phyloP scores from a whole-genome alignment of 2,329 filamentous ascomycete species.

The Calonectria pteridis region DNA sequence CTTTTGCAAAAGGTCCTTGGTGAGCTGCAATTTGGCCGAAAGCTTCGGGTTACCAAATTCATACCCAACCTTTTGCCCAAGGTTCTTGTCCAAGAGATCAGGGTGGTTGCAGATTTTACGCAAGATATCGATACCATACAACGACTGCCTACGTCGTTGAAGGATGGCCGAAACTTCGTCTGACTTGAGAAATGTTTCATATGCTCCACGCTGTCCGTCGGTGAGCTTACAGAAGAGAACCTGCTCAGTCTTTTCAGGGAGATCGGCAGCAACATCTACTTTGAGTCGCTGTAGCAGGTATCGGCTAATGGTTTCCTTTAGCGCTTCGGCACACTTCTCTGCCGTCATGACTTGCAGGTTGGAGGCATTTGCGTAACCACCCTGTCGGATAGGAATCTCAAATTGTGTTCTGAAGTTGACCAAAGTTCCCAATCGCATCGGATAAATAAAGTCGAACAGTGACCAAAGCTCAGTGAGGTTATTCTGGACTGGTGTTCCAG shows the following conservation, averaged over 20 bases:
- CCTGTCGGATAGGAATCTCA: slow-evolving; percentile 91
- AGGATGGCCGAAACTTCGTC: slow-evolving; percentile 89
- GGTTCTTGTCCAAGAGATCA: slow-evolving; percentile 78
- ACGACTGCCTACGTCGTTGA: slow-evolving; percentile 78
- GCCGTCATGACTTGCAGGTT: slow-evolving; percentile 96
- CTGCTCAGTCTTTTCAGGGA: slow-evolving; percentile 96
- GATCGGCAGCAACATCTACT: slow-evolving; percentile 90
- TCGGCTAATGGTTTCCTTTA: slow-evolving; percentile 94
- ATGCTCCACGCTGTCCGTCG: slow-evolving; percentile 78
- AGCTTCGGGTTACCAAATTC: slow-evolving; percentile 82
- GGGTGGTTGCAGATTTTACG: slow-evolving; percentile 99
- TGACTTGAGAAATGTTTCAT: slow-evolving; percentile 84
- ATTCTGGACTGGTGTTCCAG: slow-evolving; percentile 98
- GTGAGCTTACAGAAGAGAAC: slow-evolving; percentile 97
- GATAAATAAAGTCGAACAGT: slow-evolving; percentile 96
- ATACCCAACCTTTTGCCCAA: slow-evolving; percentile 71
- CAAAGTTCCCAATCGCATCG: slow-evolving; percentile 92
- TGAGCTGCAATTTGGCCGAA: slow-evolving; percentile 96
- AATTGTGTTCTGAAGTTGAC: slow-evolving; percentile 93
- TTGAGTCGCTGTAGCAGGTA: slow-evolving; percentile 95
- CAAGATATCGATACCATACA: slow-evolving; percentile 91
- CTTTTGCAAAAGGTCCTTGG: slow-evolving; percentile 82
- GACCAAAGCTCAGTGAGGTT: slow-evolving; percentile 97
- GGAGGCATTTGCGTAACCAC: slow-evolving; percentile 94
- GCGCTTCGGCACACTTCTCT: slow-evolving; percentile 90